Conservation (phyloP, 2,329 filamentous ascomycete genomes). For the Neopestalotiopsis sp. region DNA sequence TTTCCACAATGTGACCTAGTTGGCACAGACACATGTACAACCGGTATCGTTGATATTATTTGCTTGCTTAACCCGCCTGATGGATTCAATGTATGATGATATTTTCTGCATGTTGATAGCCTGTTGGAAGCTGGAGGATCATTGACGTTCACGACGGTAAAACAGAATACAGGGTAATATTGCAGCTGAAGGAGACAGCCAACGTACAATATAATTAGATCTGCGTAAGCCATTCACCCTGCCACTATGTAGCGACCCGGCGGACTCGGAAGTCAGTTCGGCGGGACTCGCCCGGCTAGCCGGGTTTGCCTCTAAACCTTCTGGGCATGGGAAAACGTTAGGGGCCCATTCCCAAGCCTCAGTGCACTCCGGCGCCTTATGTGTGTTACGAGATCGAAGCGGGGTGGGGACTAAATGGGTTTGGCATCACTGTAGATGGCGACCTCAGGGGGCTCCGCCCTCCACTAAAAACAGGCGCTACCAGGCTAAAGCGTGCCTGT, state of each 20-base stretch:
- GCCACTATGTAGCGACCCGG: neutral
- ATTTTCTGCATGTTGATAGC: neutral
- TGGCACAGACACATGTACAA: neutral
- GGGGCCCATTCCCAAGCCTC: neutral
- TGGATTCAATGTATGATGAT: neutral
- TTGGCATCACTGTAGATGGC: neutral
- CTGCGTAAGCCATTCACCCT: no score
- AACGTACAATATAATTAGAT: neutral
- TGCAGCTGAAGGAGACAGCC: neutral
- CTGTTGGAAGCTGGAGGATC: no score
- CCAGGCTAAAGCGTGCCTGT: neutral
- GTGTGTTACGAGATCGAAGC: neutral
- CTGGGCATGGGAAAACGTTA: neutral
- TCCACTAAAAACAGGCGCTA: neutral
- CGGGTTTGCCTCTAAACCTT: slow-evolving; percentile 2
- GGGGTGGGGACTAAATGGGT: neutral
- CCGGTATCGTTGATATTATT: neutral
- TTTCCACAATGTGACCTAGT: neutral
- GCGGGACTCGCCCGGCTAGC: neutral
- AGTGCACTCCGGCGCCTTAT: neutral
- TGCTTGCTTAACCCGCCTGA: neutral
- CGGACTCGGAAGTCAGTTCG: neutral
- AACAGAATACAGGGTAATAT: neutral
- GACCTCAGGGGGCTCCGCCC: neutral
- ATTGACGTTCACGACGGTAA: no score